A percentile compares a stretch with the other conserved stretches of the same genome.
These are phyloP conservation scores for Pneumocystis murina DNA, from an alignment of 1,139 yeast genomes.

Conservation along the genomic window DNA sequence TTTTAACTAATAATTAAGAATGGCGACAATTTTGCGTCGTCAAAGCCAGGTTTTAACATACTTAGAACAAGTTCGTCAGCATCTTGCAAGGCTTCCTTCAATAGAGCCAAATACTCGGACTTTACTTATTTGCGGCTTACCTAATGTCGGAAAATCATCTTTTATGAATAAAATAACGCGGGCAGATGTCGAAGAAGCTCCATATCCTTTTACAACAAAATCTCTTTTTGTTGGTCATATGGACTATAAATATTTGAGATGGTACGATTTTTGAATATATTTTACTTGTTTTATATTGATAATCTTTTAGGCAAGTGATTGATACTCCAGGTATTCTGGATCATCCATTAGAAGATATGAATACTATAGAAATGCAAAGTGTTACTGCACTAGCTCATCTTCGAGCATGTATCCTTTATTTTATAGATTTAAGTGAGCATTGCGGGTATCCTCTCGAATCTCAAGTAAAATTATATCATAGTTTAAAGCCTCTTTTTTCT, in stretches of 20 bases:
- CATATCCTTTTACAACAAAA: slow-evolving; percentile 95
- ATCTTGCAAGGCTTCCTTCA: slow-evolving; percentile 92
- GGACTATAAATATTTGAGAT: slow-evolving; percentile 90
- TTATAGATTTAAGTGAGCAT: slow-evolving; percentile 97
- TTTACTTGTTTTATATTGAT: neutral
- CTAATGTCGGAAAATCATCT: slow-evolving; percentile 96
- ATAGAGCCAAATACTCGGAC: slow-evolving; percentile 99
- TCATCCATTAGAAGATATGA: slow-evolving; percentile 98
- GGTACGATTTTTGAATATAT: slow-evolving; percentile 22
- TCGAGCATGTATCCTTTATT: slow-evolving; percentile 87
- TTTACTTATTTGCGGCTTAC: slow-evolving; percentile 91
- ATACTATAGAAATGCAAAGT: slow-evolving; percentile 97
- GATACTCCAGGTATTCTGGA: slow-evolving; percentile 98
- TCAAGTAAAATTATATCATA: slow-evolving; percentile 90
- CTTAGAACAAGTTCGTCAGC: slow-evolving; percentile 97
- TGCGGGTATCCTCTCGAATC: slow-evolving; percentile 97
- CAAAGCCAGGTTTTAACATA: slow-evolving; percentile 85
- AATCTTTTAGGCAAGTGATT: slow-evolving; percentile 51
- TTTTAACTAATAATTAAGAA: slow-evolving; percentile 28
- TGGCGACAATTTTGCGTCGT: slow-evolving; percentile 94
- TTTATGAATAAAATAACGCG: slow-evolving; percentile 85
- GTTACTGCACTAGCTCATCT: slow-evolving; percentile 97
- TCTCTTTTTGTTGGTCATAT: slow-evolving; percentile 92
- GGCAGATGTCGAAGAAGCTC: slow-evolving; percentile 98
- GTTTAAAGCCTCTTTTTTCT: slow-evolving; percentile 91